Base-by-base conservation (phyloP, 768 basidiomycete species). In the Kwoniella sp. region DNA sequence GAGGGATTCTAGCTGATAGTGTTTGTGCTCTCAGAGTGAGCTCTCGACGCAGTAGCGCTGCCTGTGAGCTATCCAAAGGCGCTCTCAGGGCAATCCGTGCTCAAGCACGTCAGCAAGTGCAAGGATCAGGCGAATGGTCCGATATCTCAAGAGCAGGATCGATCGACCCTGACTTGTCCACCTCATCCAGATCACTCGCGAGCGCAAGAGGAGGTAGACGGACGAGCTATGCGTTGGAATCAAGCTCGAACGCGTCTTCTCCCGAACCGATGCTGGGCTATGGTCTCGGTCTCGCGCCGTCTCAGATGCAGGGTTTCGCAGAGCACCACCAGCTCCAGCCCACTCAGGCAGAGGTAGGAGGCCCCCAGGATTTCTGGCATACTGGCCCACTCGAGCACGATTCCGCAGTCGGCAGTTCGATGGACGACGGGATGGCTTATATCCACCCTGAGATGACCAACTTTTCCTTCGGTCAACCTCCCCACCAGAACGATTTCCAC, bases 41-140 rank as follows among this genome's bases (percentile, higher is more conserved):
- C 44, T 55, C 44, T 10, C 54, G 33, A 48, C 57, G 49, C 55
- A 55, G 37, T 25, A 49, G 48, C 48, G 57, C 61, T 7, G 74
- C 74, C 1, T 62, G 64, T 48, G 74, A 73, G 50, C 60, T 76
- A 1, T 73, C 70, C 22, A 76, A 76, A 60, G 74, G 74, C 3
- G 72, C 74, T 25, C 50, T 76, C 19, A 49, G 74, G 25, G 74
- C 74, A 1, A 53, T 76, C 9, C 56, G 74, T 1, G 72, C 74
- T 27, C 70, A 73, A 60, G 68, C 67, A 1, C 51, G 72, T 26
- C 68, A 70, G 49, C 65, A 65, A 24, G 27, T 36, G 19, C 51
- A 56, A 22, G 50, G 40, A 17, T 72, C 73, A 17, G 69, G 62
- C 19, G 64, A 69, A 9, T 72, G 71, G 71, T 67, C 68, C 7